phyloP scores from a whole-genome alignment of 2,329 filamentous ascomycete genomes.

The Diplodia seriata region DNA sequence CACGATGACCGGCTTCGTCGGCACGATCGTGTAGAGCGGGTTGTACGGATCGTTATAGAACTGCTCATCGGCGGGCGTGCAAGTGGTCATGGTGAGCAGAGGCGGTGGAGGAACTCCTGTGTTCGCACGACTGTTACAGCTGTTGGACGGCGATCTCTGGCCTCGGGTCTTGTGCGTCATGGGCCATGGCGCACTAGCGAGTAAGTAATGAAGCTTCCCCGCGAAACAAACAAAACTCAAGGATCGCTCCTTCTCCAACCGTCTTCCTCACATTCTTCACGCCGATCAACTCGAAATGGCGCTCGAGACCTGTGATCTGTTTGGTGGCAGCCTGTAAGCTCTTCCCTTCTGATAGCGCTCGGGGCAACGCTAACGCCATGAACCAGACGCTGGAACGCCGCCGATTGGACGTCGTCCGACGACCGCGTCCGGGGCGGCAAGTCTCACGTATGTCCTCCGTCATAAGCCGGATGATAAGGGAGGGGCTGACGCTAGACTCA shows the following conservation, averaged over 20 bases:
- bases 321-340: slow-evolving; percentile 25
- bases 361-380: not conserved
- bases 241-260: not conserved
- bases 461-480: slow-evolving; percentile 4
- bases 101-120: not conserved
- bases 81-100: slow-evolving; percentile 10
- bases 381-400: slow-evolving; percentile 63
- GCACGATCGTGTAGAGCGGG: slow-evolving; percentile 60
- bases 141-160: slow-evolving; percentile 26
- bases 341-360: not conserved
- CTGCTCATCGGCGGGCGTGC: slow-evolving; percentile 15
- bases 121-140: not conserved
- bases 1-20: slow-evolving; percentile 56
- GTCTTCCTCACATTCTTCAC: not conserved
- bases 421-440: slow-evolving; percentile 79
- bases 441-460: slow-evolving; percentile 56
- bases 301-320: slow-evolving; percentile 11
- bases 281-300: slow-evolving; percentile 10
- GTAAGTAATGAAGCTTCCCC: slow-evolving; percentile 5
- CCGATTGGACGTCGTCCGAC: slow-evolving; percentile 73
- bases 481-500: not conserved
- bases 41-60: slow-evolving; percentile 51
- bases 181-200: slow-evolving; percentile 27
- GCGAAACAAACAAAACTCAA: slow-evolving; percentile 7
- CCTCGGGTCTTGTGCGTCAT: slow-evolving; percentile 25